Evolutionary conservation across 2,329 filamentous ascomycete genomes (phyloP), one percentile per base, ranked within the genome.

Genomic region (Ceratocystis ficicola): DNA sequence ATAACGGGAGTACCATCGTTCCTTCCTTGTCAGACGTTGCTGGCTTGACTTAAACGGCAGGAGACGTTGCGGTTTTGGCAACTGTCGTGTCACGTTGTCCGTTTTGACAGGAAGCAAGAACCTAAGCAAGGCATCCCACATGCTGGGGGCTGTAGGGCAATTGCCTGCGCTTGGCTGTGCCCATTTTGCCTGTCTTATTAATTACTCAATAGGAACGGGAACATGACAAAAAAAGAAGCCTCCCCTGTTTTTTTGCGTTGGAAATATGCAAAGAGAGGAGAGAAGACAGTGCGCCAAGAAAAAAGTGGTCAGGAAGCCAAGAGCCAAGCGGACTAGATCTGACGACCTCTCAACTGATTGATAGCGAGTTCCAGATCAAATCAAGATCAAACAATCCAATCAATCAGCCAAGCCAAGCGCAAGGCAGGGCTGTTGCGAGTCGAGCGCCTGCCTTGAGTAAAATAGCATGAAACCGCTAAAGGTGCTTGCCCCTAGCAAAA

Each of bases 301-400:
- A 55, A 59, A 30, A n/a, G 52, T 36, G 52, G 28, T 10, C 52
- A n/a, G 28, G 52, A 32, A 32, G 25, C 36, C 25, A 59, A 30
- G 28, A 32, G 25, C 36, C 25, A 59, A 30, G 28, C 5, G 17
- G 52, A 59, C 52, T 32, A 30, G 25, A 25, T 30, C 28, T 3
- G 28, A 63, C 62, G 62, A 63, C 62, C 62, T 28, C n/a, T 41
- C 62, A 41, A 52, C 46, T 63, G 62, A 63, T 63, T 63, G 62
- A 63, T 63, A 63, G 52, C 22, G 52, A 57, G 22, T 28, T 5
- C 15, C 17, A 20, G 20, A 20, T 22, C 25, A 57, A 17, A 30
- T 30, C 52, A 22, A 50, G 46, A 50, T 50, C 46, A 30, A 15
- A 5, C 52, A 30, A 57, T 59, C 52, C 6, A 8, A 52, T 52